These are phyloP conservation scores for Fusarium secorum DNA, from an alignment of 2,329 filamentous ascomycete species.

Conservation along the genomic window DNA sequence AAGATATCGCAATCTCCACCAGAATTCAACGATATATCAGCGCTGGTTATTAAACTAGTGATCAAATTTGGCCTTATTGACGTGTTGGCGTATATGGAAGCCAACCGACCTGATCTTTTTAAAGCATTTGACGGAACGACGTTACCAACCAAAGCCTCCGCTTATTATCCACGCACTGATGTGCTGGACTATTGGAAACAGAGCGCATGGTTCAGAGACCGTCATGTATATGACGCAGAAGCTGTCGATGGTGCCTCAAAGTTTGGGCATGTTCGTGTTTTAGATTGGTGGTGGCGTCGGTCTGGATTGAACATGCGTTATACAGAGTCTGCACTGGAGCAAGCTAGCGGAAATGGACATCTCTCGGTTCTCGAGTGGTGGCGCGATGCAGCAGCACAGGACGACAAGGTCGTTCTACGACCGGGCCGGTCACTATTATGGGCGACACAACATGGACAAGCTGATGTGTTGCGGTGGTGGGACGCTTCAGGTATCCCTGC, in stretches of 20 bases:
- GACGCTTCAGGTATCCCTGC: constrained; percentile 81
- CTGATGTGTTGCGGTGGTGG: constrained; percentile 86
- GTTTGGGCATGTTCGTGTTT: constrained; percentile 82
- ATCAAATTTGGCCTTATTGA: constrained; percentile 88
- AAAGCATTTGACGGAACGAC: constrained; percentile 86
- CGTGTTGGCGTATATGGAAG: constrained; percentile 73
- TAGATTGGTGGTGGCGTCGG: constrained; percentile 91
- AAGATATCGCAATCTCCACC: constrained; percentile 76
- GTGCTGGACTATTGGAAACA: constrained; percentile 93
- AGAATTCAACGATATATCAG: constrained; percentile 75
- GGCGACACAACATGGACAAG: constrained; percentile 83
- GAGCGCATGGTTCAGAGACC: constrained; percentile 81
- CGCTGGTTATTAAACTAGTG: constrained; percentile 84
- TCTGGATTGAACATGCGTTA: constrained; percentile 81
- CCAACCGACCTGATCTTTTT: constrained; percentile 75
- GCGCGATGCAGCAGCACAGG: constrained; percentile 72
- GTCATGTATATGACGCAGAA: constrained; percentile 80
- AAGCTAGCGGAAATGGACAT: constrained; percentile 84
- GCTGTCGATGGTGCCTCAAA: constrained; percentile 88
- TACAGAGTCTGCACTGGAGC: constrained; percentile 86
- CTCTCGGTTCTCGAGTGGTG: constrained; percentile 93
- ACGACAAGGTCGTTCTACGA: constrained; percentile 70
- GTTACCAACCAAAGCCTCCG: constrained; percentile 86
- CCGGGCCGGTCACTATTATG: constrained; percentile 85
- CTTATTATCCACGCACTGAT: constrained; percentile 82